Evolutionary conservation across 2,329 filamentous ascomycete genomes (phyloP).

Genomic region (Aspergillus persii): DNA sequence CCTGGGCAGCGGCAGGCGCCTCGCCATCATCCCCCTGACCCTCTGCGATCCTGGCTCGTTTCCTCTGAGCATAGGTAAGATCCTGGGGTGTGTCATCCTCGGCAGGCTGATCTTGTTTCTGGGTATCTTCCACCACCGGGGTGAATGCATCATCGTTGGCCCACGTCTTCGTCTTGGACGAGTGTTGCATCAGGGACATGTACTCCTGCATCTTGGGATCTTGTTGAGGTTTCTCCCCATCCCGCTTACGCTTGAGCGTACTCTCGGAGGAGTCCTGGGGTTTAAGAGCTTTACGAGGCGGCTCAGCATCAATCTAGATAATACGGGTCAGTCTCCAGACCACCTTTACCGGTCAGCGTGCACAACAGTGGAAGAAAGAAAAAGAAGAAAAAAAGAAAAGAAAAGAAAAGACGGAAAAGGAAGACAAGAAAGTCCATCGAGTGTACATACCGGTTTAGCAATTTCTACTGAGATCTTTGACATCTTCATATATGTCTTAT

Average conservation of each 20-base stretch:
- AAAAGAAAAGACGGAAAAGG: background rate
- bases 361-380: slow-evolving; percentile 24
- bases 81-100: slow-evolving; percentile 25
- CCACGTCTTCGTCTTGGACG: slow-evolving; percentile 64
- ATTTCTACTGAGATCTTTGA: slow-evolving; percentile 88
- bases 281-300: slow-evolving; percentile 24
- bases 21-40: slow-evolving; percentile 50
- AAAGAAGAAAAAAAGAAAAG: background rate
- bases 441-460: slow-evolving; percentile 68
- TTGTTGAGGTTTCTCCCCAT: slow-evolving; percentile 58
- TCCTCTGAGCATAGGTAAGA: slow-evolving; percentile 43
- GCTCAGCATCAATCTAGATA: slow-evolving; percentile 41
- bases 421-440: slow-evolving; percentile 8
- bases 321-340: slow-evolving; percentile 41
- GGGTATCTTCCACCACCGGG: slow-evolving; percentile 20
- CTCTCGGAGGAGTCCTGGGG: slow-evolving; percentile 24
- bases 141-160: slow-evolving; percentile 52
- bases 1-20: background rate
- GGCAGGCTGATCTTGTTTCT: slow-evolving; percentile 21
- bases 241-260: slow-evolving; percentile 42
- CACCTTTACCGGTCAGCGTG: slow-evolving; percentile 40
- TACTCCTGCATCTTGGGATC: slow-evolving; percentile 86
- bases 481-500: slow-evolving; percentile 93
- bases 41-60: slow-evolving; percentile 43
- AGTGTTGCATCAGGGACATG: slow-evolving; percentile 73